Percentiles rank a stretch among this genome's conserved stretches.
Conservation (phyloP, 805 yeast genomes). For the Vanderwaltozyma verrucispora region DNA sequence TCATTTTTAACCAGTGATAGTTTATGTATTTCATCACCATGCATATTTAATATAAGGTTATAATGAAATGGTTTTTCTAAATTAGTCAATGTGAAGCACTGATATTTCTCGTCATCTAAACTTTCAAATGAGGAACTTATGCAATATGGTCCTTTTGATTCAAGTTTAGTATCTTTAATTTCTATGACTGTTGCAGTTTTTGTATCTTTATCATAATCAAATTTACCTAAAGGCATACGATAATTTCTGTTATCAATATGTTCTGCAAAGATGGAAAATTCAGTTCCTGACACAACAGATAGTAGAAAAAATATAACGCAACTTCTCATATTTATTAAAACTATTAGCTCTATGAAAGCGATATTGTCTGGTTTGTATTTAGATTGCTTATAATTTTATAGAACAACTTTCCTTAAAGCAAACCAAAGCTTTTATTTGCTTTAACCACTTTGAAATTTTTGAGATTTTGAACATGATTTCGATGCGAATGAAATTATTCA, state of each 20-base stretch:
- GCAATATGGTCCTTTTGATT: neutral
- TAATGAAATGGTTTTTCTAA: slow-evolving; percentile 17
- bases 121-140: neutral
- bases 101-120: neutral
- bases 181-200: neutral
- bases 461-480: no score
- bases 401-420: no score
- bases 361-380: no score
- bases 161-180: neutral
- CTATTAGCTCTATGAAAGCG: no score
- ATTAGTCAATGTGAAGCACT: slow-evolving; percentile 19
- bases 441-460: no score
- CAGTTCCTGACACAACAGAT: neutral
- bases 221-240: neutral
- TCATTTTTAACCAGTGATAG: slow-evolving; percentile 15
- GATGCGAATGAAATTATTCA: no score
- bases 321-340: neutral
- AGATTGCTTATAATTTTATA: no score
- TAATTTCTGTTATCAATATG: neutral
- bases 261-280: neutral
- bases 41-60: slow-evolving; percentile 13
- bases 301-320: neutral
- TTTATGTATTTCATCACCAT: slow-evolving; percentile 9
- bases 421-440: no score
- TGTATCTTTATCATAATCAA: neutral